Conservation (phyloP, 805 yeast species). For the Candida wancherniae region DNA sequence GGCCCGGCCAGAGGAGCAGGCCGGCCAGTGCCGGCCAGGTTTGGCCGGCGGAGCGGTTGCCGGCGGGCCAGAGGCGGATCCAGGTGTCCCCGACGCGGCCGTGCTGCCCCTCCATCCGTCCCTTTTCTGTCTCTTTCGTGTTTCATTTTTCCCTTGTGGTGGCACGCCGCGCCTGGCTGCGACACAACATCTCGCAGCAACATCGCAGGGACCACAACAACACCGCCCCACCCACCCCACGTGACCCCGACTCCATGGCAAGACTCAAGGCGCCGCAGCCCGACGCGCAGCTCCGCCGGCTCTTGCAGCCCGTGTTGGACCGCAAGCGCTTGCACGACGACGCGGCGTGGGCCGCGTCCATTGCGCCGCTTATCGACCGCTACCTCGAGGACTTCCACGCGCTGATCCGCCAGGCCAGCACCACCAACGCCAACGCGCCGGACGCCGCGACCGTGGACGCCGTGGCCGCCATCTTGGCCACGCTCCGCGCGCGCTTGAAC, state of each 20-base stretch:
- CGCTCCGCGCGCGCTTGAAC: conserved; percentile 15
- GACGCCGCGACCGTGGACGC: conserved; percentile 5
- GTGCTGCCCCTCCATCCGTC: too few relatives aligned
- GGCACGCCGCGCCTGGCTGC: too few relatives aligned
- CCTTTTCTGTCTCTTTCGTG: too few relatives aligned
- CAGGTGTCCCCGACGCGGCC: too few relatives aligned
- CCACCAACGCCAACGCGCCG: conserved; percentile 9
- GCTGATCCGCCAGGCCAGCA: conserved; percentile 5
- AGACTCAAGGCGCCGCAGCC: conserved; percentile 9
- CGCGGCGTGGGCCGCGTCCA: conserved; percentile 10
- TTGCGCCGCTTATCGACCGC: conserved; percentile 7
- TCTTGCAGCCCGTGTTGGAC: conserved; percentile 9
- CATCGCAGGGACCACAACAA: too few relatives aligned
- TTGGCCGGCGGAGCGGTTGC: too few relatives aligned
- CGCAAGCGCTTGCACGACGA: conserved; percentile 11
- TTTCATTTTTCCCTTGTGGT: too few relatives aligned
- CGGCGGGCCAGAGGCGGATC: too few relatives aligned
- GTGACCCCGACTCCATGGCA: conserved; percentile 5
- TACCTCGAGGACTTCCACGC: conserved; percentile 6
- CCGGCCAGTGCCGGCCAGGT: too few relatives aligned
- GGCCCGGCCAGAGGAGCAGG: too few relatives aligned
- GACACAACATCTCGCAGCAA: too few relatives aligned
- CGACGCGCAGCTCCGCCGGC: conserved; percentile 7
- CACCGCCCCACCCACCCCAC: neutral
- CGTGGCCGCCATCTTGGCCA: conserved; percentile 4